Percentiles rank a stretch among this genome's conserved stretches.
These are phyloP conservation scores for Capsicum rhomboideum DNA, from an alignment of 257 asterid species.

Conservation along the genomic window DNA sequence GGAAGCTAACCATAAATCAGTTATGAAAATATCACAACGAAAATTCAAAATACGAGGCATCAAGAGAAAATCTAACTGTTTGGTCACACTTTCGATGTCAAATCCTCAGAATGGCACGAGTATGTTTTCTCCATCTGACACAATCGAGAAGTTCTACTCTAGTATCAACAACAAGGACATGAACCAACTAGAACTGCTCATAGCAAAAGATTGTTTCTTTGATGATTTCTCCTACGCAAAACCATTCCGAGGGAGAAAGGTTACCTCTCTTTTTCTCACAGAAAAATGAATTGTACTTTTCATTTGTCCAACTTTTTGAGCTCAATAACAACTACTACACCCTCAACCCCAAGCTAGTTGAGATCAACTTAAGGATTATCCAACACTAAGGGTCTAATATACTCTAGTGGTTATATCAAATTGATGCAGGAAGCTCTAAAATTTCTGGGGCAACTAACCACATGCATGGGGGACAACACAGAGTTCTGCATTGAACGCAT, in stretches of 20 bases:
- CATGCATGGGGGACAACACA: slow-evolving; percentile 59
- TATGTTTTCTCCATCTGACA: slow-evolving; percentile 32
- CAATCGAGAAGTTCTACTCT: slow-evolving; percentile 41
- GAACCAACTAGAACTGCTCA: slow-evolving; percentile 25
- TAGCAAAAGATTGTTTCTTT: slow-evolving; percentile 50
- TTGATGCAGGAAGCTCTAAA: slow-evolving; percentile 44
- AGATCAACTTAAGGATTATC: background rate
- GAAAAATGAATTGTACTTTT: background rate
- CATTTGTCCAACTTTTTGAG: background rate
- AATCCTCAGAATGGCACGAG: slow-evolving; percentile 4
- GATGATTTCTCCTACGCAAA: slow-evolving; percentile 50
- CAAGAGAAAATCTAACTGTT: slow-evolving; percentile 7
- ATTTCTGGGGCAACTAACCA: slow-evolving; percentile 42
- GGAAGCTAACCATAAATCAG: slow-evolving; percentile 4
- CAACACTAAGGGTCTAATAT: background rate
- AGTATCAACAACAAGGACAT: slow-evolving; percentile 50
- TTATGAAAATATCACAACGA: background rate
- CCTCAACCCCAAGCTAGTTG: background rate
- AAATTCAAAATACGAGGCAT: background rate
- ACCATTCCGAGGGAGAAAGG: slow-evolving; percentile 68
- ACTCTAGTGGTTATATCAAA: background rate
- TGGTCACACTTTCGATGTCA: slow-evolving; percentile 11
- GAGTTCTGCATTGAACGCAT: slow-evolving; percentile 44
- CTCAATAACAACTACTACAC: background rate
- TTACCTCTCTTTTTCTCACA: background rate